A percentile compares a stretch with the other conserved stretches of the same genome.
phyloP scores from a whole-genome alignment of 768 basidiomycete genomes.

The Mrakia hoshinonis region DNA sequence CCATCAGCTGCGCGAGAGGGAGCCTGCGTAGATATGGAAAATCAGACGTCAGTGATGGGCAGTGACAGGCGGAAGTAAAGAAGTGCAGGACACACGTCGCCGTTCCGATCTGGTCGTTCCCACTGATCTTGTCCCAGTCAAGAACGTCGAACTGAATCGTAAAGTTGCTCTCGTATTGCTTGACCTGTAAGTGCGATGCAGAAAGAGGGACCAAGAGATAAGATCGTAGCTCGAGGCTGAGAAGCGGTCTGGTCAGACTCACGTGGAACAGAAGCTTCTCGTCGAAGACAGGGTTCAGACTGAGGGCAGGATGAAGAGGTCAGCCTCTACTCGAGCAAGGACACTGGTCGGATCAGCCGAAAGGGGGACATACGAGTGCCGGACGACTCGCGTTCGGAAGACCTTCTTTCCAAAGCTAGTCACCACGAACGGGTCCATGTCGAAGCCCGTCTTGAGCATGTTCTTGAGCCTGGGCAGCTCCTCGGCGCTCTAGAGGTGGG shows the following conservation, averaged over 20 bases:
- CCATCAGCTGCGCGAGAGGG: conserved; percentile 61
- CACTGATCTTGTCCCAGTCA: conserved; percentile 82
- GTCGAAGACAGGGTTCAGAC: conserved; percentile 77
- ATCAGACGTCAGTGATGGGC: not conserved
- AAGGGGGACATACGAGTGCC: conserved; percentile 31
- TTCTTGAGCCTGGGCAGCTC: conserved; percentile 81
- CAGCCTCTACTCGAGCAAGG: too few relatives aligned
- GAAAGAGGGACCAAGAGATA: too few relatives aligned
- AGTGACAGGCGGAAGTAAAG: not conserved
- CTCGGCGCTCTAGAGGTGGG: conserved; percentile 46
- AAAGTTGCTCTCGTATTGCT: conserved; percentile 67
- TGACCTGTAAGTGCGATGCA: conserved; percentile 40
- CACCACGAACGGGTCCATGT: conserved; percentile 66
- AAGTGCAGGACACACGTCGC: conserved; percentile 40
- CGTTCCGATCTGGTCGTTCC: conserved; percentile 81
- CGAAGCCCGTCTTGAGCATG: conserved; percentile 35
- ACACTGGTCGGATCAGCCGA: too few relatives aligned
- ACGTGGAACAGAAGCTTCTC: conserved; percentile 91
- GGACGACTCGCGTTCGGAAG: conserved; percentile 59
- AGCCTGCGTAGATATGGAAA: conserved; percentile 36
- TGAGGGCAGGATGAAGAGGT: conserved; percentile 54
- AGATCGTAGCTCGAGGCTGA: too few relatives aligned
- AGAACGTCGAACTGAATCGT: conserved; percentile 60
- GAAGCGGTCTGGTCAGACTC: too few relatives aligned
- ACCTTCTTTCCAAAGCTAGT: conserved; percentile 95